Base-by-base conservation (phyloP, 2,329 filamentous ascomycete species). In the Dryadomyces quercivorus region DNA sequence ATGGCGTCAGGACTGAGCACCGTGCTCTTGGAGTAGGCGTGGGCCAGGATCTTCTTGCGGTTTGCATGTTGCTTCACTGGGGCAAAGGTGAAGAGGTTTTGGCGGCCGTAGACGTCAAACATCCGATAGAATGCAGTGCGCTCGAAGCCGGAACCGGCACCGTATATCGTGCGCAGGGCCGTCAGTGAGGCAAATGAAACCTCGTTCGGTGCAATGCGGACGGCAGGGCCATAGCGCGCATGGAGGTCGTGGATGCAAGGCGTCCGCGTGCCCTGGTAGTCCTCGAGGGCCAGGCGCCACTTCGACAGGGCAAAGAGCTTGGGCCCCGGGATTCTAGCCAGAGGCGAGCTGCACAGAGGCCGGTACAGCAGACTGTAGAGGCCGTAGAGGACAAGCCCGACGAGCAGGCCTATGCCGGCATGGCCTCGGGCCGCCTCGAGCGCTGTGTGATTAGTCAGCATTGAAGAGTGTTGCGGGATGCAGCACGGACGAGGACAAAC, bases 141-240 rank as follows among this genome's bases (percentile, higher is more conserved):
- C 44, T 73, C 75, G 54, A 74, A 80, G 0, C 70, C 70, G 48
- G 69, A 74, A 1, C 77, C 76, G 1, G 76, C 71, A 0, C 76
- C 75, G 61, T 81, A 80, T 21, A 80, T 79, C 0, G 70, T 70
- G n/a, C 71, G 69, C 42, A 79, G 57, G 0, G 76, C 77, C 0
- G 69, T 63, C 0, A 76, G 63, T 5, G 62, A 67, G 20, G 64
- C 64, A 59, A 71, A 69, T 0, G 69, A 72, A 1, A 78, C 63
- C 58, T 77, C 73, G 51, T 69, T 66, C 0, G 75, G 75, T 0
- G 69, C 70, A 8, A 77, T 66, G 3, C 75, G 73, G 1, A 78
- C 73, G 1, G 67, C 70, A 0, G 70, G 63, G 10, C 75, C 76
- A 57, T 77, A 75, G 51, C 67, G 54, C 16, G 61, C 52, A 56